phyloP scores from a whole-genome alignment of 371 early-diverging fungal genomes.

The Apophysomyces trapeziformis region DNA sequence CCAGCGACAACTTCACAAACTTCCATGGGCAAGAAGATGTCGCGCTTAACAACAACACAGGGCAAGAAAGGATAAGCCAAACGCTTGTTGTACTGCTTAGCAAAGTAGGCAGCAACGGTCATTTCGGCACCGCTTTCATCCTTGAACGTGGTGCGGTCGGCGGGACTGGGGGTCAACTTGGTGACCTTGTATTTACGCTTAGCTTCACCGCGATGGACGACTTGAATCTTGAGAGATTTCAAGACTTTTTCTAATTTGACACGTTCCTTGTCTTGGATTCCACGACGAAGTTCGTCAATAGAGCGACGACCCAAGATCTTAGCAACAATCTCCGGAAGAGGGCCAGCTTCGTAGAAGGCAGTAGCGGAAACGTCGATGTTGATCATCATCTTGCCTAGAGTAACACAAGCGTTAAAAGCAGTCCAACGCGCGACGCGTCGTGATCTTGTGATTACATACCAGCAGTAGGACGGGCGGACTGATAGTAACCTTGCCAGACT shows the following conservation, averaged over 20 bases:
- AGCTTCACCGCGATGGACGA: slow-evolving; percentile 76
- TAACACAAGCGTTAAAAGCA: neutral
- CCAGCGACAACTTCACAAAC: slow-evolving; percentile 86
- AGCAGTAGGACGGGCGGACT: slow-evolving; percentile 80
- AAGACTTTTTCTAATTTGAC: slow-evolving; percentile 72
- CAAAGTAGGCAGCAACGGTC: slow-evolving; percentile 83
- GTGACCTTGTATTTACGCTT: slow-evolving; percentile 72
- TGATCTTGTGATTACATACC: slow-evolving; percentile 36
- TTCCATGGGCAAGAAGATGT: slow-evolving; percentile 85
- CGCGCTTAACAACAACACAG: slow-evolving; percentile 76
- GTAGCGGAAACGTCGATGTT: slow-evolving; percentile 92
- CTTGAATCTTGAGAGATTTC: slow-evolving; percentile 72
- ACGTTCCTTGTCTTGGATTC: slow-evolving; percentile 64
- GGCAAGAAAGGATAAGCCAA: slow-evolving; percentile 84
- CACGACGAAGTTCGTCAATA: slow-evolving; percentile 70
- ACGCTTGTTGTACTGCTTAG: slow-evolving; percentile 68
- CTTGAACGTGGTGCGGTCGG: slow-evolving; percentile 72
- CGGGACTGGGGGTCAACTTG: slow-evolving; percentile 69
- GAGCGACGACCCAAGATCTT: slow-evolving; percentile 68
- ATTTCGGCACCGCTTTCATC: slow-evolving; percentile 51
- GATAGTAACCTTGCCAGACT: slow-evolving; percentile 94
- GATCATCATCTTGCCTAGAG: slow-evolving; percentile 64
- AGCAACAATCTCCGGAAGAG: slow-evolving; percentile 66
- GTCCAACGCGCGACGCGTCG: neutral
- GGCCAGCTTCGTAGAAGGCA: slow-evolving; percentile 81